Percentiles rank a stretch among this genome's conserved stretches.
Conservation (phyloP, 1,284 basidiomycete species). For the Vanrija sp. region DNA sequence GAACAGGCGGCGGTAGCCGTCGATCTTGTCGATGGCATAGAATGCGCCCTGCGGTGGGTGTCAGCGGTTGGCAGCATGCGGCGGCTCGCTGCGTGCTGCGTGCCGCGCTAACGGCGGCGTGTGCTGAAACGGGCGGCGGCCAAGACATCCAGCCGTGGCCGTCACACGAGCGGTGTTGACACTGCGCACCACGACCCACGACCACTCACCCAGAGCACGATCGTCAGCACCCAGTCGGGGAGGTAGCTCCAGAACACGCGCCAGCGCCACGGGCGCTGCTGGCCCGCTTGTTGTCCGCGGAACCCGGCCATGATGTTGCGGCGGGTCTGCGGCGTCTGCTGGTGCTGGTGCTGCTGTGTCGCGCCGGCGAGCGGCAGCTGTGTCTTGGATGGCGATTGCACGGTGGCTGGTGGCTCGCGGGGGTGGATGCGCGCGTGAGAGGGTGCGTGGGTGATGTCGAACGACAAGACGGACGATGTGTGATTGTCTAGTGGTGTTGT, state of each 20-base stretch:
- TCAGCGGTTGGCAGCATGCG: not conserved
- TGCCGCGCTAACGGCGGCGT: not conserved
- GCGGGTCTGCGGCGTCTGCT: too few species aligned
- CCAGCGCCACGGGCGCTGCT: not conserved
- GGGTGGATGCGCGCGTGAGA: too few species aligned
- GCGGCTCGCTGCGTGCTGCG: not conserved
- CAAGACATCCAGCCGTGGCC: not conserved
- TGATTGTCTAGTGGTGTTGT: too few species aligned
- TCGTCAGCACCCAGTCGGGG: constrained; percentile 47
- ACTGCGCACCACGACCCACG: not conserved
- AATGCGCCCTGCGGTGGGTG: constrained; percentile 54
- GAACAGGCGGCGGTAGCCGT: constrained; percentile 80
- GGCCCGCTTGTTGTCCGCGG: too few species aligned
- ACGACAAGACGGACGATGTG: too few species aligned
- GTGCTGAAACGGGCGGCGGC: not conserved
- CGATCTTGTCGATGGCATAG: constrained; percentile 67
- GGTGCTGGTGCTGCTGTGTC: too few species aligned
- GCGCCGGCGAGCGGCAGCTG: too few species aligned
- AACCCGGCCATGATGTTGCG: too few species aligned
- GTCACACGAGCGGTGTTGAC: not conserved
- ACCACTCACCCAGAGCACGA: constrained; percentile 42
- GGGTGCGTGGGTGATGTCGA: too few species aligned
- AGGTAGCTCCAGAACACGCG: constrained; percentile 41
- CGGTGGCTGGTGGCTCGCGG: too few species aligned
- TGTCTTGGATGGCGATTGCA: too few species aligned